Base-by-base conservation (phyloP, 257 asterid species). In the Nicotiana noctiflora region DNA sequence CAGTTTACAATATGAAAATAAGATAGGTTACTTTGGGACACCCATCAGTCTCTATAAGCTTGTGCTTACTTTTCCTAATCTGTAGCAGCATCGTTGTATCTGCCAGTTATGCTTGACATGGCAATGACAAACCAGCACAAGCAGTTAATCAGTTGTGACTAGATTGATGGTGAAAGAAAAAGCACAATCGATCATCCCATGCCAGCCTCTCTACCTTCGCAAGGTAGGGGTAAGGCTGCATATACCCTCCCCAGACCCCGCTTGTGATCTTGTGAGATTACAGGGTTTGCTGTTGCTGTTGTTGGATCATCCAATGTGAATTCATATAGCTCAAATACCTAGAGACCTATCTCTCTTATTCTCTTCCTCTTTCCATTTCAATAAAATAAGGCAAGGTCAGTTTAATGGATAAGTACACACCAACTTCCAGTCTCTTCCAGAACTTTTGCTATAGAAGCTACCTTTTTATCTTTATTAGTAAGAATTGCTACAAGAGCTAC, bases 121-220 rank as follows among this genome's bases (percentile, higher is more conserved):
- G 77, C 8, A 46, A 21, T 46, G 46, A 70, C 21, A 44, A 11
- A 44, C 59, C 23, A 46, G 60, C 77, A 72, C 57, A 72, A 23
- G 59, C 21, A 72, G 77, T 72, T 72, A 57, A 68, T 72, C 60
- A 72, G 37, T 70, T 72, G 60, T 72, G 60, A 46, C 60, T 72
- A 21, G 23, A 46, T 31, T 72, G 78, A 57, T 27, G 23, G 52
- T 72, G 21, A 72, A 14, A 72, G 8, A 3, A 46, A 44, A 21
- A 14, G 19, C 40, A 72, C 59, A 44, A 72, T 44, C 13, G 37
- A 72, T 23, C 59, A 46, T 21, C 55, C 19, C 78, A 46, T 46
- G 60, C 59, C 14, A 40, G 46, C 46, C 11, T 40, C 11, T 40
- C 46, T 40, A 40, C 11, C 11, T 37, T 37, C 46, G 2, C 10